These are phyloP conservation scores for Phytopythium vexans DNA, from an alignment of 352 stramenopile genomes.

Conservation along the genomic window DNA sequence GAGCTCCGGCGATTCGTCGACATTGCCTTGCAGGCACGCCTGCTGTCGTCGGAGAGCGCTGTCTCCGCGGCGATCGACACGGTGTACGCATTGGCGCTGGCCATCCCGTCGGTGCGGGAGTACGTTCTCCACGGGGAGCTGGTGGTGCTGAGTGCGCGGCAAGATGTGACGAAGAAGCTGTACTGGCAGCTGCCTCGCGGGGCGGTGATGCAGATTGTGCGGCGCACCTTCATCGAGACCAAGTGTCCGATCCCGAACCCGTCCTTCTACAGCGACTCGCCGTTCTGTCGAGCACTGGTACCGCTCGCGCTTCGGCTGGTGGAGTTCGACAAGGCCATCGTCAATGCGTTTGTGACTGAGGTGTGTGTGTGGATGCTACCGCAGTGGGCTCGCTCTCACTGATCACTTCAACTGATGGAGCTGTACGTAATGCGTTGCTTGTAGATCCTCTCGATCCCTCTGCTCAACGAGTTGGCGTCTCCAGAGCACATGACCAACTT, in stretches of 20 bases:
- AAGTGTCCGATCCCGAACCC: conserved; percentile 14
- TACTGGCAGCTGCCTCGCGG: conserved; percentile 21
- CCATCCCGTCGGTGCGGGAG: conserved; percentile 19
- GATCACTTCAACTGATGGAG: background rate
- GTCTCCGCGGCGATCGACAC: conserved; percentile 8
- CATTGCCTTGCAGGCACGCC: conserved; percentile 36
- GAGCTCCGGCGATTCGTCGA: conserved; percentile 40
- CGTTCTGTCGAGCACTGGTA: conserved; percentile 25
- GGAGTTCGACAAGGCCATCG: conserved; percentile 11
- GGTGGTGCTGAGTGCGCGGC: conserved; percentile 6
- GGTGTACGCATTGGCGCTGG: conserved; percentile 14
- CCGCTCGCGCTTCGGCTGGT: conserved; percentile 22
- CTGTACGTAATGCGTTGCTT: background rate
- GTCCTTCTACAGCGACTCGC: conserved; percentile 10
- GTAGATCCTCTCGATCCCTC: conserved; percentile 46
- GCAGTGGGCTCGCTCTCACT: too few species aligned
- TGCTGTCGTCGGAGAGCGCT: conserved; percentile 3
- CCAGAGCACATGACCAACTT: conserved; percentile 18
- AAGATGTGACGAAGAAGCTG: conserved; percentile 11
- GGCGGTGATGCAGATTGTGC: conserved; percentile 24
- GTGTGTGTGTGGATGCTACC: conserved; percentile 12
- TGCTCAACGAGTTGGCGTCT: conserved; percentile 31
- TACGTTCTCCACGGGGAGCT: conserved; percentile 29
- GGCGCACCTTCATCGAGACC: conserved; percentile 19
- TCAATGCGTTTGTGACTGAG: conserved; percentile 29